Conservation (phyloP, 2,329 filamentous ascomycete species). For the Fusarium sp. region DNA sequence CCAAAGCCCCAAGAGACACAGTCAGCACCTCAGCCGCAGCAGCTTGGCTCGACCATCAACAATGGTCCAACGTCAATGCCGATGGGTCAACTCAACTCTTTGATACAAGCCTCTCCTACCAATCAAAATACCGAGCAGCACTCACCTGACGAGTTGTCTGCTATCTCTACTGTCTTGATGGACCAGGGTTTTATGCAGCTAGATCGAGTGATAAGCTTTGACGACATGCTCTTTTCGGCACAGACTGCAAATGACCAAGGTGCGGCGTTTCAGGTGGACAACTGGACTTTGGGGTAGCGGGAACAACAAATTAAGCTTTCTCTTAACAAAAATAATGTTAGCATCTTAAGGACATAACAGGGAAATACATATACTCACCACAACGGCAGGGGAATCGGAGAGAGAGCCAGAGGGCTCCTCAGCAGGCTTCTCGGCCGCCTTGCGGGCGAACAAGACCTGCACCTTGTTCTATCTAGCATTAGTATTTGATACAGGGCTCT, state of each 20-base stretch:
- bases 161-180: slow-evolving; percentile 47
- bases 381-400: no score
- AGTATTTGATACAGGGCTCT: no score
- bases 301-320: background rate
- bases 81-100: background rate
- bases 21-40: background rate
- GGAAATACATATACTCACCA: no score
- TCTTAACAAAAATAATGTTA: no score
- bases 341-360: no score
- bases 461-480: no score
- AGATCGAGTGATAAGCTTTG: slow-evolving; percentile 49
- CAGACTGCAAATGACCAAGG: slow-evolving; percentile 26
- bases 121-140: slow-evolving; percentile 5
- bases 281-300: slow-evolving; percentile 5
- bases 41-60: background rate
- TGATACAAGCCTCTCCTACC: slow-evolving; percentile 22
- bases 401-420: no score
- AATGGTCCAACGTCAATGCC: background rate
- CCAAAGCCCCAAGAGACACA: background rate
- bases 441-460: no score
- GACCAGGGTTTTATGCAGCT: slow-evolving; percentile 47
- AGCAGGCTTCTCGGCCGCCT: no score
- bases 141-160: slow-evolving; percentile 40
- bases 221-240: slow-evolving; percentile 48
- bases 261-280: slow-evolving; percentile 3